These are phyloP conservation scores for Pulchroboletus neoregius DNA, from an alignment of 1,284 basidiomycete species.

Conservation along the genomic window DNA sequence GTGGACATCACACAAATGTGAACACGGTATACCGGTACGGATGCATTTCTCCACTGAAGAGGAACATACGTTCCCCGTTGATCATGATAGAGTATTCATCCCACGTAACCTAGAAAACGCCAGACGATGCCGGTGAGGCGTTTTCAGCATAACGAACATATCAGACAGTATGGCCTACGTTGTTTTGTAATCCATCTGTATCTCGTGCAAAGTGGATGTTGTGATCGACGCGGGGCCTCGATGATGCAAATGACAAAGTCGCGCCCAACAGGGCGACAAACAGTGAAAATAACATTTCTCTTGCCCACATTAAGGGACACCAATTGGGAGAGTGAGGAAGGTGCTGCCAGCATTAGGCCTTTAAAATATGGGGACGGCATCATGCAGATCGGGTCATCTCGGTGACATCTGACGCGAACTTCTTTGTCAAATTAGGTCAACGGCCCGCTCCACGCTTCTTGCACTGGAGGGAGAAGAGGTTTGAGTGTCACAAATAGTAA, in stretches of 20 bases:
- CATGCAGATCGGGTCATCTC: no score
- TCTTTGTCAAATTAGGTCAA: neutral
- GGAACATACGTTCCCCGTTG: slow-evolving; percentile 43
- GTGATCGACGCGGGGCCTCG: slow-evolving; percentile 3
- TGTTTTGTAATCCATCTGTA: slow-evolving; percentile 20
- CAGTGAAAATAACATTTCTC: slow-evolving; percentile 14
- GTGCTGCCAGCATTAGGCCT: neutral
- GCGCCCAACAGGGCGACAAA: slow-evolving; percentile 13
- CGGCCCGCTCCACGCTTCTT: neutral
- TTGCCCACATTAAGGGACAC: neutral
- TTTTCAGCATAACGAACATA: neutral
- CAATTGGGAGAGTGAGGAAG: neutral
- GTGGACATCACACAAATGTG: neutral
- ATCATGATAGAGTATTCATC: slow-evolving; percentile 48
- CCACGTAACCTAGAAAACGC: slow-evolving; percentile 37
- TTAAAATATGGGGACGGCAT: slow-evolving; percentile 2
- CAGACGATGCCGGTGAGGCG: neutral
- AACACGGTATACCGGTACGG: slow-evolving; percentile 36
- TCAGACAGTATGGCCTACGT: slow-evolving; percentile 5
- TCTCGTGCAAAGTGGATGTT: slow-evolving; percentile 19
- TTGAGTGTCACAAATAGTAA: neutral
- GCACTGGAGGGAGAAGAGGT: neutral
- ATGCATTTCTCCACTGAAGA: slow-evolving; percentile 48
- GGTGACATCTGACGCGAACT: no score
- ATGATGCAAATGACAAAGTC: slow-evolving; percentile 12